Percentiles rank a stretch among this genome's conserved stretches.
Conservation (phyloP, 176 grass and related monocot genomes). For the Oryza meyeriana region DNA sequence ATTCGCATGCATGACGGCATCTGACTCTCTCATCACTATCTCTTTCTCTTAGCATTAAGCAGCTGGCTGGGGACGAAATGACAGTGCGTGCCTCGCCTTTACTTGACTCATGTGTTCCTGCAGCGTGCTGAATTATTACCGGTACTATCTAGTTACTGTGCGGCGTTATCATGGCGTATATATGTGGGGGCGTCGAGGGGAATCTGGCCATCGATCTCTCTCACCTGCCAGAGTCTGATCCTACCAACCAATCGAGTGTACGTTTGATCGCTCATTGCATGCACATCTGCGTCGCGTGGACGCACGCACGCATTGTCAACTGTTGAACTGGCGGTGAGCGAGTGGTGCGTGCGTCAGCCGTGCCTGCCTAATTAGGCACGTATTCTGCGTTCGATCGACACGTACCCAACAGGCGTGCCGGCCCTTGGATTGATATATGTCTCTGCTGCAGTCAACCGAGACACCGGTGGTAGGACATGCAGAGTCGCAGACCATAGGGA, state of each 20-base stretch:
- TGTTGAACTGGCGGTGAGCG: neutral
- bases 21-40: neutral
- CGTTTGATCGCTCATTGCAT: neutral
- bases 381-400: neutral
- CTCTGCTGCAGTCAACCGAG: neutral
- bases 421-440: neutral
- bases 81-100: slow-evolving; percentile 14
- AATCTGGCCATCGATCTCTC: neutral
- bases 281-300: neutral
- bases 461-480: slow-evolving; percentile 7
- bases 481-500: neutral
- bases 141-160: neutral
- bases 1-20: neutral
- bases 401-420: neutral
- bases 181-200: neutral
- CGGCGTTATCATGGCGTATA: neutral
- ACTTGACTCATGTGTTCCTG: slow-evolving; percentile 29
- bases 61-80: neutral
- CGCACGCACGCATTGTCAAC: neutral
- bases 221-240: neutral
- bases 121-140: slow-evolving; percentile 10
- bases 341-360: neutral
- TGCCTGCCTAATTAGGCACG: neutral
- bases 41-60: neutral
- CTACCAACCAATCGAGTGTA: neutral